These are phyloP conservation scores for Globisporangium takayamanum DNA, from an alignment of 352 stramenopile species.

Conservation along the genomic window DNA sequence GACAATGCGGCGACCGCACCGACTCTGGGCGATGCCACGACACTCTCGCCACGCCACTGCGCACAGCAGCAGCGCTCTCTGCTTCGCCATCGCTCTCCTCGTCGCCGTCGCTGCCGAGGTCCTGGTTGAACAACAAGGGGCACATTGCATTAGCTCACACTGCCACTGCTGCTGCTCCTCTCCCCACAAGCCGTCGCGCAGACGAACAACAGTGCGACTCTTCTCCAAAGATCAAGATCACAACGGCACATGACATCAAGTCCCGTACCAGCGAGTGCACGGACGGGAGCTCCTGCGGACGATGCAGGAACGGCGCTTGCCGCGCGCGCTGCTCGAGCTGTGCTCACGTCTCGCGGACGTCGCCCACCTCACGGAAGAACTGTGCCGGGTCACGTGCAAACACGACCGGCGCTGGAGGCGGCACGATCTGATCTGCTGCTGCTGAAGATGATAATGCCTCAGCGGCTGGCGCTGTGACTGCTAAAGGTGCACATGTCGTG, in stretches of 20 bases:
- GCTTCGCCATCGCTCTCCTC: slow-evolving; percentile 2
- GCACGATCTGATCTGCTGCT: too few species aligned
- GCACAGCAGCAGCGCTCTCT: neutral
- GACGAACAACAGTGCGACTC: neutral
- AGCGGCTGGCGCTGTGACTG: neutral
- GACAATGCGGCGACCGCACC: neutral
- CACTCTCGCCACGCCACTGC: neutral
- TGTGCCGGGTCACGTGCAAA: slow-evolving; percentile 6
- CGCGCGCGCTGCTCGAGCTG: slow-evolving; percentile 52
- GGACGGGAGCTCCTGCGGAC: slow-evolving; percentile 46
- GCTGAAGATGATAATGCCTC: neutral
- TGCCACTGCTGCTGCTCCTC: too few species aligned
- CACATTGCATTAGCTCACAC: neutral
- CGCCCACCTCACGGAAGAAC: slow-evolving; percentile 32
- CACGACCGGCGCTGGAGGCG: slow-evolving; percentile 2
- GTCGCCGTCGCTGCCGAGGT: slow-evolving; percentile 14
- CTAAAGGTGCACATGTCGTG: too few species aligned
- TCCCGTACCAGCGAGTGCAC: slow-evolving; percentile 16
- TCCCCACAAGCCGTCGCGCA: too few species aligned
- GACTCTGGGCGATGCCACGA: slow-evolving; percentile 1
- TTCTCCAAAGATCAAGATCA: slow-evolving; percentile 10
- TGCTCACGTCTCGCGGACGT: slow-evolving; percentile 54
- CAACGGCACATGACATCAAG: slow-evolving; percentile 13
- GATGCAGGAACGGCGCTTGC: slow-evolving; percentile 34
- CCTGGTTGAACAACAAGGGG: neutral